Conservation (phyloP, 768 basidiomycete genomes). For the Boletus pseudopeckii region DNA sequence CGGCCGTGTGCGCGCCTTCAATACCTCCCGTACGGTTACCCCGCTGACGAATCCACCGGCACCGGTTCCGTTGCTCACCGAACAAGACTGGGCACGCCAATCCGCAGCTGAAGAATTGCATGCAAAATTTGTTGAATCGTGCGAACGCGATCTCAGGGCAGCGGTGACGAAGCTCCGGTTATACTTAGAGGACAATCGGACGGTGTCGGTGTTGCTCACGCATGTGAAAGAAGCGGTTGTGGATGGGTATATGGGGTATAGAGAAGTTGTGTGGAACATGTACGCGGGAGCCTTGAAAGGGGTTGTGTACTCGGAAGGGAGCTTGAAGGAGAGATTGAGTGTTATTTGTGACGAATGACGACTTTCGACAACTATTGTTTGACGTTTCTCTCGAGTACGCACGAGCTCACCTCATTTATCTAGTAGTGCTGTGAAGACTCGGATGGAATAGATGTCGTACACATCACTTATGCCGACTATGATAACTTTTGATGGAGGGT, state of each 20-base stretch:
- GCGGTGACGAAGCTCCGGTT: slow-evolving; percentile 59
- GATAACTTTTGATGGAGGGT: not conserved
- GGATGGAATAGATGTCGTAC: not conserved
- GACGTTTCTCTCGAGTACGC: not conserved
- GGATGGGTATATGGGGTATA: slow-evolving; percentile 71
- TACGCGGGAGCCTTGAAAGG: slow-evolving; percentile 36
- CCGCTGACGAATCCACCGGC: slow-evolving; percentile 17
- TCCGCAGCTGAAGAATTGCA: slow-evolving; percentile 49
- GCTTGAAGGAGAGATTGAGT: slow-evolving; percentile 39
- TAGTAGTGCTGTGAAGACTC: not conserved
- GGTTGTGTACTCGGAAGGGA: slow-evolving; percentile 33
- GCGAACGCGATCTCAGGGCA: slow-evolving; percentile 53
- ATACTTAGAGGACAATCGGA: slow-evolving; percentile 80
- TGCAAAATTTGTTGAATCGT: slow-evolving; percentile 49
- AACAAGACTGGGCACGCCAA: slow-evolving; percentile 51
- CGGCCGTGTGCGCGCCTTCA: slow-evolving; percentile 43
- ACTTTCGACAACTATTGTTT: not conserved
- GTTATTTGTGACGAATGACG: slow-evolving; percentile 32
- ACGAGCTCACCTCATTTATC: not conserved
- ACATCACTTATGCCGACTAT: not conserved
- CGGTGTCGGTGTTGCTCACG: slow-evolving; percentile 71
- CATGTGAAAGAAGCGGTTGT: slow-evolving; percentile 75
- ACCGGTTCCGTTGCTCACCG: slow-evolving; percentile 26
- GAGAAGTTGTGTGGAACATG: slow-evolving; percentile 56
- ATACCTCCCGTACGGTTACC: slow-evolving; percentile 18